phyloP scores from a whole-genome alignment of 305 asterid genomes.

The Fraxinus velutina region DNA sequence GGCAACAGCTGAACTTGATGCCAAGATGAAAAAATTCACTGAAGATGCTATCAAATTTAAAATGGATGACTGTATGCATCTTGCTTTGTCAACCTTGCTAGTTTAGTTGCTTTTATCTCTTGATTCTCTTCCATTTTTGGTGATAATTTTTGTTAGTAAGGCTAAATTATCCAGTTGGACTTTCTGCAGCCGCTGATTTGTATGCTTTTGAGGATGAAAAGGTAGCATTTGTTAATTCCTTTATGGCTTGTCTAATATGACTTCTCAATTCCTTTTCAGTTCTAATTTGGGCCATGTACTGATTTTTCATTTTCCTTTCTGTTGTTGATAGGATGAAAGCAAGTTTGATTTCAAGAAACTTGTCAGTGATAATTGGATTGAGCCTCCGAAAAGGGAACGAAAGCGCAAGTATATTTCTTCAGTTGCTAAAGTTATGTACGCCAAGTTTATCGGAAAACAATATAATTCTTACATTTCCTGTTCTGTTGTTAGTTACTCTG shows the following conservation, averaged over 20 bases:
- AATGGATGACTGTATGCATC: constrained; percentile 86
- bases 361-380: constrained; percentile 88
- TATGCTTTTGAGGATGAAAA: constrained; percentile 96
- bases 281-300: constrained; percentile 16
- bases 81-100: constrained; percentile 14
- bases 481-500: constrained; percentile 65
- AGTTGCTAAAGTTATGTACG: constrained; percentile 16
- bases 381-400: constrained; percentile 88
- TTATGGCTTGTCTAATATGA: neutral
- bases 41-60: constrained; percentile 98
- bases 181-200: constrained; percentile 87
- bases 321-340: constrained; percentile 62
- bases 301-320: constrained; percentile 20
- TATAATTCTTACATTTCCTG: neutral
- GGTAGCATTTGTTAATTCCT: constrained; percentile 34
- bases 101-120: neutral
- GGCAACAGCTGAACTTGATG: constrained; percentile 98
- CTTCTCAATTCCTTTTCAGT: neutral
- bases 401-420: constrained; percentile 82
- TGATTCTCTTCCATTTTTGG: constrained; percentile 1
- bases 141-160: neutral
- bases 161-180: constrained; percentile 32
- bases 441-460: neutral
- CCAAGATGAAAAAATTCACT: constrained; percentile 96
- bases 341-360: constrained; percentile 94